Percentiles rank a stretch among this genome's conserved stretches.
Evolutionary conservation across 1,284 basidiomycete species (phyloP).

Genomic region (Sporisorium reilianum): DNA sequence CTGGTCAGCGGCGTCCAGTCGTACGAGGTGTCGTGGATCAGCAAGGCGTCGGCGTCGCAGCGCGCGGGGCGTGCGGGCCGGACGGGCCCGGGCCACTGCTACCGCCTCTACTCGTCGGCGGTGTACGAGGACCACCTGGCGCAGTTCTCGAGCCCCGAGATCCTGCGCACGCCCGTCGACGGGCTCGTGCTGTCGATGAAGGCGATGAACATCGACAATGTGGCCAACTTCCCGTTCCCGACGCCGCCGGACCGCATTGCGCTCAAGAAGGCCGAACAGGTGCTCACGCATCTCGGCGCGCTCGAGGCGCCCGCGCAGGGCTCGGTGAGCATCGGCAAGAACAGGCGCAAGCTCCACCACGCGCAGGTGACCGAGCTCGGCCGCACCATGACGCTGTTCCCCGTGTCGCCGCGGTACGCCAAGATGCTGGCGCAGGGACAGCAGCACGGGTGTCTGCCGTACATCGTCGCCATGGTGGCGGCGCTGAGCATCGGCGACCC

Average conservation of each 20-base stretch:
- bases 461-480: constrained; percentile 90
- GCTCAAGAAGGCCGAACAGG: constrained; percentile 84
- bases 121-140: constrained; percentile 93
- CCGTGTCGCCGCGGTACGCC: constrained; percentile 90
- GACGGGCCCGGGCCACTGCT: constrained; percentile 83
- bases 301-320: constrained; percentile 72
- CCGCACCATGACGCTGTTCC: constrained; percentile 90
- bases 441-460: constrained; percentile 91
- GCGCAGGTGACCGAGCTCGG: constrained; percentile 84
- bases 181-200: constrained; percentile 99
- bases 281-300: constrained; percentile 86
- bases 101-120: constrained; percentile 79
- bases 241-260: constrained; percentile 89
- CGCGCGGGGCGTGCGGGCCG: constrained; percentile 81
- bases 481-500: constrained; percentile 95
- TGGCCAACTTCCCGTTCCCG: constrained; percentile 97
- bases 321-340: constrained; percentile 66
- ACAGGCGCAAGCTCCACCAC: constrained; percentile 68
- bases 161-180: constrained; percentile 94
- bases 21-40: constrained; percentile 81
- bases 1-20: constrained; percentile 76
- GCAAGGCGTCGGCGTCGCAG: constrained; percentile 80
- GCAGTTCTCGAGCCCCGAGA: constrained; percentile 88
- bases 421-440: constrained; percentile 93
- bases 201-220: constrained; percentile 96